These are phyloP conservation scores for Rhynchosporium secalis DNA, from an alignment of 2,329 filamentous ascomycete species.

Conservation along the genomic window DNA sequence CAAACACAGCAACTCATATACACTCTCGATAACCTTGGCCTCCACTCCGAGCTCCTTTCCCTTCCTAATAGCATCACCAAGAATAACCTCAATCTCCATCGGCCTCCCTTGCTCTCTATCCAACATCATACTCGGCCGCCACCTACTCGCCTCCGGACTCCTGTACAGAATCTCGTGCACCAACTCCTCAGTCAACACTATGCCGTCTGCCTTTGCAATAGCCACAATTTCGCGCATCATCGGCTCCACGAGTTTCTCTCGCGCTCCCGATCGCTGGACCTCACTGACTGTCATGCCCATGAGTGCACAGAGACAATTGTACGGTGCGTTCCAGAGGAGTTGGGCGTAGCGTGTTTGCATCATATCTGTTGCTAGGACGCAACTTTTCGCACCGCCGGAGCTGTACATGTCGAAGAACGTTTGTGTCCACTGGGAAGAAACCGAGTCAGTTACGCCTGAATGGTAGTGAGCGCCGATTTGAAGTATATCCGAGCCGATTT, in stretches of 20 bases:
- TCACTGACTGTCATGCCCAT: conserved; percentile 28
- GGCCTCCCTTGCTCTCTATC: conserved; percentile 51
- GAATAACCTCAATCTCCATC: conserved; percentile 56
- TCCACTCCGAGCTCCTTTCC: conserved; percentile 49
- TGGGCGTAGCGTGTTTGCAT: conserved; percentile 29
- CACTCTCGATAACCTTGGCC: conserved; percentile 50
- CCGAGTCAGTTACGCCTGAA: conserved; percentile 24
- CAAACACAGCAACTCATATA: conserved; percentile 54
- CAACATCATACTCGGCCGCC: conserved; percentile 47
- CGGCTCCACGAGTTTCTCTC: conserved; percentile 30
- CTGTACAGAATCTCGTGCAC: conserved; percentile 22
- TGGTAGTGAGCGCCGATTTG: conserved; percentile 31
- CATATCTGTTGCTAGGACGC: conserved; percentile 28
- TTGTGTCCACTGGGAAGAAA: conserved; percentile 19
- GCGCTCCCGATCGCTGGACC: conserved; percentile 29
- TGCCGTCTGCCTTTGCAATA: conserved; percentile 30
- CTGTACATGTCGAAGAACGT: conserved; percentile 30
- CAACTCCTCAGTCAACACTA: conserved; percentile 28
- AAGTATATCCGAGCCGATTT: conserved; percentile 26
- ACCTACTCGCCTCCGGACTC: conserved; percentile 21
- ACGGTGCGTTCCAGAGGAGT: conserved; percentile 31
- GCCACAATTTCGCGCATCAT: conserved; percentile 35
- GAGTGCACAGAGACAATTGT: conserved; percentile 31
- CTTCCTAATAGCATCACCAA: conserved; percentile 52
- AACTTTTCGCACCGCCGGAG: conserved; percentile 23